Evolutionary conservation across 78 protist genomes (phyloP).

Genomic region (Trichosphaerium sp.): DNA sequence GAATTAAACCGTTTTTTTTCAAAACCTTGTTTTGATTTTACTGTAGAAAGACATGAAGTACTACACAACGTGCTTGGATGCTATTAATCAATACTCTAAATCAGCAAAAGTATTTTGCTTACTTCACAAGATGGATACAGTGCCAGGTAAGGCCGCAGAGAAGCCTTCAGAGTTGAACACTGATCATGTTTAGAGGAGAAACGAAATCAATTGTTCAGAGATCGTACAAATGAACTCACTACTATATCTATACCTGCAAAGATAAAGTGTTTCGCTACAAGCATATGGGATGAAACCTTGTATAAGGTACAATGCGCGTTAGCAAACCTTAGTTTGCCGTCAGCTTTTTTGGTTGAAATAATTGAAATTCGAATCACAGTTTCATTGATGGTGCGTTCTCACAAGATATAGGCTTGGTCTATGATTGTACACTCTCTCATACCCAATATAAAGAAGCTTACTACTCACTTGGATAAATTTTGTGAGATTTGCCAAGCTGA

Average conservation of each 20-base stretch:
- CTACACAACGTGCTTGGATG: conserved; percentile 73
- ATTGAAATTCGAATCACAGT: background rate
- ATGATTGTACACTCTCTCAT: conserved; percentile 81
- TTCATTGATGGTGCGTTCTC: background rate
- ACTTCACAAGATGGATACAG: conserved; percentile 95
- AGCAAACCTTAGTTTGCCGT: background rate
- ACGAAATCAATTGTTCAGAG: background rate
- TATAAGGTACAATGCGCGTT: conserved; percentile 47
- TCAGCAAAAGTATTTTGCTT: conserved; percentile 81
- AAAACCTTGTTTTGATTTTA: conserved; percentile 17
- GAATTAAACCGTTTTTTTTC: no score
- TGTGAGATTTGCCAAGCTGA: conserved; percentile 84
- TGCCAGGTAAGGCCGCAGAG: conserved; percentile 52
- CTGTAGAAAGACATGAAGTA: conserved; percentile 69
- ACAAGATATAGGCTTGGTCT: conserved; percentile 89
- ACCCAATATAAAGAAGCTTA: conserved; percentile 74
- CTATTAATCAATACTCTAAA: conserved; percentile 60
- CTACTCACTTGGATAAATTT: conserved; percentile 65
- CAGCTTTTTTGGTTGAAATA: background rate
- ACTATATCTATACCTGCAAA: conserved; percentile 43
- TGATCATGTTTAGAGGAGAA: background rate
- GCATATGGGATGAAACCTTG: conserved; percentile 96
- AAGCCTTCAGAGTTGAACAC: background rate
- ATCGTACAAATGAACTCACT: conserved; percentile 30
- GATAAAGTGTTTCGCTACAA: conserved; percentile 75